phyloP scores from a whole-genome alignment of 805 yeast species.

The Pichia cabralensis region DNA sequence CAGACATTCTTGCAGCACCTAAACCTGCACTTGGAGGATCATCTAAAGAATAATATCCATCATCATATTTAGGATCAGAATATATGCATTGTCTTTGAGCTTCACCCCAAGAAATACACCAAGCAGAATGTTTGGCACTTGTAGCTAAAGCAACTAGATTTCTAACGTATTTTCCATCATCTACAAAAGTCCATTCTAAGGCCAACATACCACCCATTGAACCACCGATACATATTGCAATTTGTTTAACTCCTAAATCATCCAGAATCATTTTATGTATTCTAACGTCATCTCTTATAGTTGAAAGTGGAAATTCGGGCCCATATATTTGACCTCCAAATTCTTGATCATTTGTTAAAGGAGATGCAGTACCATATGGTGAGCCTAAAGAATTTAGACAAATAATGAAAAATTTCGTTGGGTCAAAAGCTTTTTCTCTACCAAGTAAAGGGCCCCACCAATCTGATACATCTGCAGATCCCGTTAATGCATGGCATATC shows the following conservation, averaged over 20 bases:
- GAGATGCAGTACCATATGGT: slow-evolving; percentile 94
- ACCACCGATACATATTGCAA: slow-evolving; percentile 89
- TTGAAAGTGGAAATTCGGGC: slow-evolving; percentile 88
- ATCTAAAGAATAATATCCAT: slow-evolving; percentile 73
- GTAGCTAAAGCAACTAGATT: slow-evolving; percentile 81
- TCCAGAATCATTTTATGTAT: slow-evolving; percentile 74
- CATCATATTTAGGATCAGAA: slow-evolving; percentile 87
- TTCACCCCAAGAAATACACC: slow-evolving; percentile 99
- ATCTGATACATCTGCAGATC: slow-evolving; percentile 88
- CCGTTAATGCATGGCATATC: slow-evolving; percentile 94
- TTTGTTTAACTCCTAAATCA: slow-evolving; percentile 61
- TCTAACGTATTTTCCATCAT: slow-evolving; percentile 56
- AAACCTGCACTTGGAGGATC: slow-evolving; percentile 81
- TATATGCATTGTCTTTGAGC: slow-evolving; percentile 95
- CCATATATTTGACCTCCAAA: slow-evolving; percentile 72
- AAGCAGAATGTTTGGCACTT: slow-evolving; percentile 88
- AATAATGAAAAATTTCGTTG: slow-evolving; percentile 72
- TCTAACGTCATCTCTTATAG: slow-evolving; percentile 85
- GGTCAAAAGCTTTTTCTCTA: slow-evolving; percentile 79
- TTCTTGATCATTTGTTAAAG: slow-evolving; percentile 69
- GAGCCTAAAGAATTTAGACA: slow-evolving; percentile 93
- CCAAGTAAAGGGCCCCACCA: slow-evolving; percentile 99
- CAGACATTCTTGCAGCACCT: slow-evolving; percentile 97
- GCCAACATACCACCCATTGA: slow-evolving; percentile 99
- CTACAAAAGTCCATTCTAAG: slow-evolving; percentile 67